A percentile compares a stretch with the other conserved stretches of the same genome.
These are phyloP conservation scores for Termitomyces sp. DNA, from an alignment of 768 basidiomycete species.

Conservation along the genomic window DNA sequence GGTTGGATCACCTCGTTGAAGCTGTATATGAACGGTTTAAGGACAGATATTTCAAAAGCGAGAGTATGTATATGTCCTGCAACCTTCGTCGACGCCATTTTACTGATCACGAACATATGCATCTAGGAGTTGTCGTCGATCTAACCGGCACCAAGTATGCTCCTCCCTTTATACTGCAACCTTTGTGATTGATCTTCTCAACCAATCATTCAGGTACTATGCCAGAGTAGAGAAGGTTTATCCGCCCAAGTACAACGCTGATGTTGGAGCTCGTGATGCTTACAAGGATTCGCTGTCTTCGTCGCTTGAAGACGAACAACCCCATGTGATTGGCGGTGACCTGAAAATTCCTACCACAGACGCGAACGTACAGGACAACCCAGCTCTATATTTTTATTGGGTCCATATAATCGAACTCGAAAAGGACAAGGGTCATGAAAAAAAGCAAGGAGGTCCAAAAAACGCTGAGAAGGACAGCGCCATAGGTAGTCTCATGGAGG, in stretches of 20 bases:
- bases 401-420: slow-evolving; percentile 80
- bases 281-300: slow-evolving; percentile 44
- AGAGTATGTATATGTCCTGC: slow-evolving; percentile 58
- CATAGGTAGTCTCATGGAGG: slow-evolving; percentile 78
- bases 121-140: slow-evolving; percentile 79
- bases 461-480: slow-evolving; percentile 53
- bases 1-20: slow-evolving; percentile 92
- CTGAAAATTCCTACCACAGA: slow-evolving; percentile 72
- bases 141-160: slow-evolving; percentile 79
- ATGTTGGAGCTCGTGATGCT: slow-evolving; percentile 43
- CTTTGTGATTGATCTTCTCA: slow-evolving; percentile 12
- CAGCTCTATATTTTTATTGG: slow-evolving; percentile 81
- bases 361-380: slow-evolving; percentile 68
- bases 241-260: slow-evolving; percentile 52
- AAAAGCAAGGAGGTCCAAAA: slow-evolving; percentile 49
- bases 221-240: slow-evolving; percentile 77
- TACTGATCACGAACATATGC: slow-evolving; percentile 11
- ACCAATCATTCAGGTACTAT: slow-evolving; percentile 53
- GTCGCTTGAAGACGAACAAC: slow-evolving; percentile 41
- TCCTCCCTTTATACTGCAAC: slow-evolving; percentile 4
- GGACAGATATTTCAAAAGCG: slow-evolving; percentile 88
- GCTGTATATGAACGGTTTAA: slow-evolving; percentile 95
- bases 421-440: slow-evolving; percentile 62
- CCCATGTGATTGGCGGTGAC: slow-evolving; percentile 75
- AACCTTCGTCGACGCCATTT: not conserved